These are phyloP conservation scores for Linnemannia schmuckeri DNA, from an alignment of 192 early-diverging fungal species.

Conservation along the genomic window DNA sequence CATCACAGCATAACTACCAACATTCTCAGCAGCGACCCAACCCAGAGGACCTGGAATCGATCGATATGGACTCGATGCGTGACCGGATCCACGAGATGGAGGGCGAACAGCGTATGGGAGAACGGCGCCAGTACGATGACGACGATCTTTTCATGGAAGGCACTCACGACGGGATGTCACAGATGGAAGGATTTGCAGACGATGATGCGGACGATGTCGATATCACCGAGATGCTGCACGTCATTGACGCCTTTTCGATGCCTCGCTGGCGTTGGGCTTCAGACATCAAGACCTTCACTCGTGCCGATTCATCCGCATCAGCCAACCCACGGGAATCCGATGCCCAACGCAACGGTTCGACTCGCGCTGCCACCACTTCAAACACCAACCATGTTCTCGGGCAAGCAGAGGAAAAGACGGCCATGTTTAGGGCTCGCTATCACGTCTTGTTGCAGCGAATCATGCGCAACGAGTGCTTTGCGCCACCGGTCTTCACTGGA, in stretches of 20 bases:
- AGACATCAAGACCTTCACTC: constrained; percentile 73
- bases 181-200: constrained; percentile 15
- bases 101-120: constrained; percentile 38
- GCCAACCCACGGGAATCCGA: background rate
- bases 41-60: constrained; percentile 15
- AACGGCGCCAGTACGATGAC: background rate
- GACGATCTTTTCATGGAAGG: constrained; percentile 7
- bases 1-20: constrained; percentile 8
- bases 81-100: constrained; percentile 66
- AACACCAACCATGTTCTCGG: constrained; percentile 66
- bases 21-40: constrained; percentile 20
- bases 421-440: constrained; percentile 82
- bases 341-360: constrained; percentile 17
- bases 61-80: constrained; percentile 55
- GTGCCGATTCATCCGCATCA: constrained; percentile 27
- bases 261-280: constrained; percentile 77
- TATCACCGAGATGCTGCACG: constrained; percentile 69
- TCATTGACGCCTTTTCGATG: constrained; percentile 82
- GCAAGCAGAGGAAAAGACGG: constrained; percentile 71
- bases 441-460: constrained; percentile 85
- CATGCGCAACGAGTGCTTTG: constrained; percentile 85
- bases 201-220: constrained; percentile 64
- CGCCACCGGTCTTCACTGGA: constrained; percentile 72
- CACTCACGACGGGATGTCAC: background rate
- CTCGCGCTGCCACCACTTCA: constrained; percentile 11